Conservation (phyloP, 2,329 filamentous ascomycete genomes). For the Alternaria alternata region DNA sequence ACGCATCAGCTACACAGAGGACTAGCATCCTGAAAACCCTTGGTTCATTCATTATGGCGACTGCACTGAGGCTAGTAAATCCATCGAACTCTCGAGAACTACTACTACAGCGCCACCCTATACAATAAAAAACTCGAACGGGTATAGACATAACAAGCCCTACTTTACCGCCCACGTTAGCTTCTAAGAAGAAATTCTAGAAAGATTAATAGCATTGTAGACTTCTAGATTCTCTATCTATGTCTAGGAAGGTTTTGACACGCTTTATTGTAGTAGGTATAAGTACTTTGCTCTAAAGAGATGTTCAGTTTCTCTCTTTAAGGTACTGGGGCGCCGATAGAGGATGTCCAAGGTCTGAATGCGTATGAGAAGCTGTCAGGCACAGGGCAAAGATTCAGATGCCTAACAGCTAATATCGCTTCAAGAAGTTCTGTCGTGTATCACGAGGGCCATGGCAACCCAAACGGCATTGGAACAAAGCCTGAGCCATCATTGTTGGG, state of each 20-base stretch:
- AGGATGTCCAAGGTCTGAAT: background rate
- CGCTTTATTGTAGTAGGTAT: too few relatives aligned
- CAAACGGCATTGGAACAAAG: background rate
- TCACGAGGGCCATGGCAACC: background rate
- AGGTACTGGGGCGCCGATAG: background rate
- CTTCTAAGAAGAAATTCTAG: too few relatives aligned
- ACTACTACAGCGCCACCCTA: background rate
- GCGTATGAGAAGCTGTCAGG: background rate
- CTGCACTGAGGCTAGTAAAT: background rate
- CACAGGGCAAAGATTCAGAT: background rate
- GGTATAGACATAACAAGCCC: too few relatives aligned
- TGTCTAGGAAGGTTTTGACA: too few relatives aligned
- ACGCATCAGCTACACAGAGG: background rate
- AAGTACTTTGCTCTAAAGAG: too few relatives aligned
- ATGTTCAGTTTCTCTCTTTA: too few relatives aligned
- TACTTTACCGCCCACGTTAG: too few relatives aligned
- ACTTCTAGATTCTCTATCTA: too few relatives aligned
- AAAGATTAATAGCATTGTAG: too few relatives aligned
- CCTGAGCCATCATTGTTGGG: background rate
- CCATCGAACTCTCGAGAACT: background rate
- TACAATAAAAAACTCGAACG: too few relatives aligned
- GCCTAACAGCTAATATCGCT: background rate
- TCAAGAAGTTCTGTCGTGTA: background rate
- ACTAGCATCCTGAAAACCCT: background rate
- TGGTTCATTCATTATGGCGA: background rate